Base-by-base conservation (phyloP, 2,329 filamentous ascomycete species). In the Fusarium sulawesiense region DNA sequence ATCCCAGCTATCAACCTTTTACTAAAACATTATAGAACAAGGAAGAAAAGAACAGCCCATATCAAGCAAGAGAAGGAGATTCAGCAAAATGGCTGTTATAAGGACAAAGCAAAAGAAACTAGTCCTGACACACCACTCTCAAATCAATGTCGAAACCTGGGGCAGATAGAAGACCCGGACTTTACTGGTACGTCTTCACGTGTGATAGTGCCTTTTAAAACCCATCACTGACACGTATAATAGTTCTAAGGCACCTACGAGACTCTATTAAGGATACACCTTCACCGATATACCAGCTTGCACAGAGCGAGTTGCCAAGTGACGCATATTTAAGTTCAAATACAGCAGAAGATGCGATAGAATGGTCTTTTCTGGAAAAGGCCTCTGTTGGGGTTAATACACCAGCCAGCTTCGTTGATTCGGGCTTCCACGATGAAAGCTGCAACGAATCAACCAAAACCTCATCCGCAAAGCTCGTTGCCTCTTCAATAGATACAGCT, bases 41-140 rank as follows among this genome's bases (percentile, higher is more conserved):
- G 34, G 12, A 51, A 12, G 34, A 41, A 27, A 9, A 16, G 23
- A 16, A 51, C 4, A 16, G 8, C 6, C 2, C 4, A 12, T 4
- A 9, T 27, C 6, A 40, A 16, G 7, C 49, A 41, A 9, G 27
- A 42, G 10, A 21, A 12, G 4, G 18, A 41, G 16, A 2, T 1
- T 16, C 4, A 7, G 21, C 13, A 41, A 20, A 13, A 41, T 16
- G 5, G 5, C 9, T 27, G 13, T 8, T 12, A 8, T 7, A 4
- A 20, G 4, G 11, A 11, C 13, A 9, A 13, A 12, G 18, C 21
- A 14, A 49, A 21, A 13, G 4, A 13, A 27, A 8, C 5, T 1
- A 8, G 2, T 3, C 7, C 7, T 7, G 4, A 20, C 1, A 27
- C 21, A 9, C 3, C 20, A 16, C 0, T 2, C 10, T 10, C 13